Percentiles rank a stretch among this genome's conserved stretches.
Evolutionary conservation across 1,284 basidiomycete genomes (phyloP).

Genomic region (Coniferiporia sulphurascens): DNA sequence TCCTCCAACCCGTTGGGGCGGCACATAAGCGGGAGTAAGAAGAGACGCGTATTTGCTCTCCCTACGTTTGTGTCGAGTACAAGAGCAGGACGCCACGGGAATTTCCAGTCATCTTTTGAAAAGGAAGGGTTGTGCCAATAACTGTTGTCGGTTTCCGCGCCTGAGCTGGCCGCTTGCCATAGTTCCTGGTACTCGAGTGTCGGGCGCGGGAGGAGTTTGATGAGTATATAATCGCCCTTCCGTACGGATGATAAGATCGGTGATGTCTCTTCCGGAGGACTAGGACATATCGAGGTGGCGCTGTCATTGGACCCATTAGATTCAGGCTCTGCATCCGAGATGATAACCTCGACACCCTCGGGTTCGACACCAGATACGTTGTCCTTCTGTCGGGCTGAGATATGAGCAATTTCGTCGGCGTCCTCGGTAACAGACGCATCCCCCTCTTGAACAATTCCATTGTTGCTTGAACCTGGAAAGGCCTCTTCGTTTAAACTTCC

Average conservation of each 20-base stretch:
- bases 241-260: not conserved
- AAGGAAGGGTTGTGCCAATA: constrained; percentile 14
- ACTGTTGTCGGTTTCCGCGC: constrained; percentile 1
- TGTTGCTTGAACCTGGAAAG: not conserved
- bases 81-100: constrained; percentile 8
- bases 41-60: not conserved
- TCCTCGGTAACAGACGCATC: not conserved
- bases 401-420: not conserved
- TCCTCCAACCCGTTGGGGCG: constrained; percentile 1
- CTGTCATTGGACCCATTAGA: not conserved
- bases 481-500: not conserved
- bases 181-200: constrained; percentile 2
- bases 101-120: constrained; percentile 9
- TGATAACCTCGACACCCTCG: not conserved
- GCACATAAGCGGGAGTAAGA: constrained; percentile 8
- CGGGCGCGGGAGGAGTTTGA: constrained; percentile 9
- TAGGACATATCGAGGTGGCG: not conserved
- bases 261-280: not conserved
- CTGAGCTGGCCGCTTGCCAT: not conserved
- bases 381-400: no score
- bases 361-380: not conserved
- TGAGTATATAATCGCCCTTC: constrained; percentile 8
- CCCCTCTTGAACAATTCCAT: no score
- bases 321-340: not conserved
- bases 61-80: not conserved